These are phyloP conservation scores for Botryotinia narcissicola DNA, from an alignment of 2,329 filamentous ascomycete genomes.

Conservation along the genomic window DNA sequence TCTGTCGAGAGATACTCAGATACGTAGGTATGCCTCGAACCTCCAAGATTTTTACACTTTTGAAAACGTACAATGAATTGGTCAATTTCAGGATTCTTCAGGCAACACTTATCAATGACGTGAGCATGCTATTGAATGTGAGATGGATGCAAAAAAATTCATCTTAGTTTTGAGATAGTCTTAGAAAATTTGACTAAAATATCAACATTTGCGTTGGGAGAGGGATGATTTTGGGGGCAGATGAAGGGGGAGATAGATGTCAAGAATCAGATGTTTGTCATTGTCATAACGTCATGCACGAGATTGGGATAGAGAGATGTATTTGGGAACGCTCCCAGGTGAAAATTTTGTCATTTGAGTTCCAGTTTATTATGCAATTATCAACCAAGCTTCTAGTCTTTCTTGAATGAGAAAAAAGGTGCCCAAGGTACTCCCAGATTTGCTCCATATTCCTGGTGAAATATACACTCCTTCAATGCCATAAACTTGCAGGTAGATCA, in stretches of 20 bases:
- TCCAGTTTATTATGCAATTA: background rate
- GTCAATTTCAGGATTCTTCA: background rate
- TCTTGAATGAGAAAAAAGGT: background rate
- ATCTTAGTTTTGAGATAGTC: background rate
- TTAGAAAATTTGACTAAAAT: background rate
- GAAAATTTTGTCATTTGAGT: background rate
- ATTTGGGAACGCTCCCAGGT: rapidly evolving
- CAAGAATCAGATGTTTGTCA: background rate
- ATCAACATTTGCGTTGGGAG: background rate
- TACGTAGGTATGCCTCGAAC: too few species aligned
- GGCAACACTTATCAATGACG: too few species aligned
- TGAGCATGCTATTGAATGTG: background rate
- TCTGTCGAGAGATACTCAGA: background rate
- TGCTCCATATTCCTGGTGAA: background rate
- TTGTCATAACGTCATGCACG: background rate
- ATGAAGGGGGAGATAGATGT: background rate
- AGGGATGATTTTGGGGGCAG: background rate
- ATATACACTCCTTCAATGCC: background rate
- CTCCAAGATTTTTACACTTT: too few species aligned
- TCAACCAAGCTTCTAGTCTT: background rate
- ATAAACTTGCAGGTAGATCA: background rate
- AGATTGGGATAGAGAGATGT: background rate
- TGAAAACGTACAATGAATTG: too few species aligned
- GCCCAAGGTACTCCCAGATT: background rate
- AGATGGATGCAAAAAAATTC: background rate